Conservation (phyloP, 495 filamentous ascomycete genomes). For the Bacidia gigantensis region DNA sequence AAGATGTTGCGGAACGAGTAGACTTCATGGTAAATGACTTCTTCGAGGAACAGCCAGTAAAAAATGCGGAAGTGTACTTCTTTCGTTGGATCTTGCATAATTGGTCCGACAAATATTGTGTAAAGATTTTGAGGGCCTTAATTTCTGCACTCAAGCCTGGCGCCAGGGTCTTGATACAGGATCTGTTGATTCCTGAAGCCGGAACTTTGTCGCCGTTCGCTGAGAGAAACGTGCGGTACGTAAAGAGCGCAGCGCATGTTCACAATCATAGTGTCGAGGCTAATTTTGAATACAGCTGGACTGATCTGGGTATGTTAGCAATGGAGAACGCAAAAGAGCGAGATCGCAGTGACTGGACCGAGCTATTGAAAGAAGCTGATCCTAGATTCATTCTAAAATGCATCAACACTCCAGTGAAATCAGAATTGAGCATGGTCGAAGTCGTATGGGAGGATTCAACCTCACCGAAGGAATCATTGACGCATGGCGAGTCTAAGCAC, state of each 20-base stretch:
- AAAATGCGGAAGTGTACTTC: conserved; percentile 37
- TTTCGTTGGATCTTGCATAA: conserved; percentile 37
- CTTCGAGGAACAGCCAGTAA: conserved; percentile 32
- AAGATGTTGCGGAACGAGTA: conserved; percentile 28
- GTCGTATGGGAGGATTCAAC: conserved; percentile 6
- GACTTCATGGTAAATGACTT: conserved; percentile 37
- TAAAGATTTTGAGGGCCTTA: conserved; percentile 37
- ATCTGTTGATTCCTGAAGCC: conserved; percentile 26
- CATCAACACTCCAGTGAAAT: conserved; percentile 9
- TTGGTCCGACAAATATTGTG: conserved; percentile 11
- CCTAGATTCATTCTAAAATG: conserved; percentile 17
- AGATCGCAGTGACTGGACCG: conserved; percentile 21
- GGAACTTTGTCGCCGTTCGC: conserved; percentile 5
- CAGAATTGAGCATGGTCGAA: conserved; percentile 10
- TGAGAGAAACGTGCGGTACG: neutral
- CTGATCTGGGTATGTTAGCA: conserved; percentile 26
- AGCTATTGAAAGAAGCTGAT: conserved; percentile 23
- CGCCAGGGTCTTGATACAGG: conserved; percentile 34
- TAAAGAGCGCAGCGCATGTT: too few species aligned
- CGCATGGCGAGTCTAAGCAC: neutral
- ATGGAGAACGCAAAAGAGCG: conserved; percentile 26
- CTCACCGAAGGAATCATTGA: too few species aligned
- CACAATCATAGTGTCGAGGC: neutral
- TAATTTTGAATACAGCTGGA: conserved; percentile 17
- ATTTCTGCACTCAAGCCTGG: conserved; percentile 43